These are phyloP conservation scores for Zygnema circumcarinatum DNA, from an alignment of 139 green algal species.

Conservation along the genomic window DNA sequence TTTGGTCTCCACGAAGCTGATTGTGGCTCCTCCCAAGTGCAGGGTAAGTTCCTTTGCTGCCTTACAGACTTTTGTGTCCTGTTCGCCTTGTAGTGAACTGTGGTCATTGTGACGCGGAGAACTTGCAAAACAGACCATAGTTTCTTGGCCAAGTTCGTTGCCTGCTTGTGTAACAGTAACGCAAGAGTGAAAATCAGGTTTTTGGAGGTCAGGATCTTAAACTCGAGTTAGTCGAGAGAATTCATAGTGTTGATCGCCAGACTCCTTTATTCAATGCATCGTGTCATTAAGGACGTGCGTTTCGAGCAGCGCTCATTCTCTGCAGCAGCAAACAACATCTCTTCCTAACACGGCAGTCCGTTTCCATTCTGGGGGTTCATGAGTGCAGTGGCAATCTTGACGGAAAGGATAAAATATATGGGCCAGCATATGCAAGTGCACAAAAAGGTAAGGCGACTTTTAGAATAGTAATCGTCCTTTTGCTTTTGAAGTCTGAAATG, in stretches of 20 bases:
- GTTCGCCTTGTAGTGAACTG: not conserved
- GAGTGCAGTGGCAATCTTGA: slow-evolving; percentile 52
- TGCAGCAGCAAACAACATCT: no score
- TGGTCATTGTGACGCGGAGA: not conserved
- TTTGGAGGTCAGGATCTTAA: no score
- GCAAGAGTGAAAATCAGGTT: no score
- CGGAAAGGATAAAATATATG: slow-evolving; percentile 55
- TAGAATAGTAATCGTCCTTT: not conserved
- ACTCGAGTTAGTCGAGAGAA: no score
- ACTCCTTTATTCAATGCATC: no score
- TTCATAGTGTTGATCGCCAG: no score
- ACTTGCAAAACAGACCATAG: not conserved
- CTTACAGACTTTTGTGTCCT: not conserved
- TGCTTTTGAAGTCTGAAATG: not conserved
- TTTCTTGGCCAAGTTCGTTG: no score
- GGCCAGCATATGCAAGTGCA: slow-evolving; percentile 39
- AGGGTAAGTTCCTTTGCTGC: not conserved
- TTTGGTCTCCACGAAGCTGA: slow-evolving; percentile 15
- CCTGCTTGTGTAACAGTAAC: no score
- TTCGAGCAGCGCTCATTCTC: no score
- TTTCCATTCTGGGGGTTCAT: no score
- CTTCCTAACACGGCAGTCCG: no score
- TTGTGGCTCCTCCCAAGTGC: slow-evolving; percentile 21
- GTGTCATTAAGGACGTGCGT: no score
- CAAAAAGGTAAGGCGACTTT: slow-evolving; percentile 38